Base-by-base conservation (phyloP, 2,329 filamentous ascomycete species). In the Phialocephala subalpina region DNA sequence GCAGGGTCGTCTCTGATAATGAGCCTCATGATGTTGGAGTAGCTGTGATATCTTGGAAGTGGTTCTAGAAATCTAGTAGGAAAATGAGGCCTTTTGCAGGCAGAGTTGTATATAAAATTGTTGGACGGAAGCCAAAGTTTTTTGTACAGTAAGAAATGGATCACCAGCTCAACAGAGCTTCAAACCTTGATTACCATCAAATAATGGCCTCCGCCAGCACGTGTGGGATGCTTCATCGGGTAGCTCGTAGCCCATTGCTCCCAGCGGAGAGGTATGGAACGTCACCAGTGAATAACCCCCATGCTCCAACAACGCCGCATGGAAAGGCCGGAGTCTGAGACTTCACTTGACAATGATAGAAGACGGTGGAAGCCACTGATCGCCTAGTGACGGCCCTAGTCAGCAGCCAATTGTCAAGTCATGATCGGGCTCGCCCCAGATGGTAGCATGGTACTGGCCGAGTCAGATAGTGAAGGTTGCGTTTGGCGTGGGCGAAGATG, bases 1-100 rank as follows among this genome's bases (percentile, higher is more conserved):
- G 84, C 79, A 72, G 90, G 84, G 74, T 93, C 85, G 78, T 94
- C 89, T 77, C 92, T 87, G 77, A 96, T 92, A 79, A 96, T 94
- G 75, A 96, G 87, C 82, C 92, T 90, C 92, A 93, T 96, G 14
- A 63, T 74, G 71, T 49, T 36, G 53, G 58, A 63, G 47, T 62
- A 57, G 59, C 16, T 14, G n/a, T 25, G 36, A 27, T 16, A 25
- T 49, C 4, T 42, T 49, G 45, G 20, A 22, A 49, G 47, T 53
- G 20, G 33, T 25, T 12, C 22, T 58, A 25, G 49, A 62, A 45
- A 11, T 35, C 16, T 29, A 16, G 8, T 12, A 36, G 29, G 20
- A 27, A 57, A 38, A 7, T 33, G 38, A 22, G 16, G 25, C 49
- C 14, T 16, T 40, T 53, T 55, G 47, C 27, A 55, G 33, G 45